Conservation (phyloP, 164 flowering plant species). For the Taxillus chinensis region DNA sequence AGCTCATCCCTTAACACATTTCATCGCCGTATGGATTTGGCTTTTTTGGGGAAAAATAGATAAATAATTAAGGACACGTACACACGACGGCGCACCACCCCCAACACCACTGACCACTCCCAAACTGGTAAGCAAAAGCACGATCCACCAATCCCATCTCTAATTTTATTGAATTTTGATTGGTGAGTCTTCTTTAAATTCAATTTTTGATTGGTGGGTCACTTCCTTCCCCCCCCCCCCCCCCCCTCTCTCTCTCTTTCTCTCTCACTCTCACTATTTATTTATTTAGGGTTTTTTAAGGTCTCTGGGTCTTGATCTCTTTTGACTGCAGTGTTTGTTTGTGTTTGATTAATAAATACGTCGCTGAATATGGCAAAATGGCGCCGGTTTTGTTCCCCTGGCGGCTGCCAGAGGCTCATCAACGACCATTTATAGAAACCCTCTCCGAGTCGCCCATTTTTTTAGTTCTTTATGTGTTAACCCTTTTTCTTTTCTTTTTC, state of each 20-base stretch:
- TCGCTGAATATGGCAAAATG: constrained; percentile 20
- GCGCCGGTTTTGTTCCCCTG: constrained; percentile 1
- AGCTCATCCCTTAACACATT: neutral
- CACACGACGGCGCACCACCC: neutral
- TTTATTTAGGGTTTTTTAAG: too few relatives aligned
- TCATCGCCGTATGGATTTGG: too few relatives aligned
- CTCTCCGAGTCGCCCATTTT: neutral
- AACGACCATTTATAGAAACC: constrained; percentile 4
- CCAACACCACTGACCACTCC: neutral
- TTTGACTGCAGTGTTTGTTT: too few relatives aligned
- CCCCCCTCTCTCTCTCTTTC: too few relatives aligned
- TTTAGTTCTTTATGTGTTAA: neutral
- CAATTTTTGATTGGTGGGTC: neutral
- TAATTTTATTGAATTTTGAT: neutral
- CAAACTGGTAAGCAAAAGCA: neutral
- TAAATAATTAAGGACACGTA: too few relatives aligned
- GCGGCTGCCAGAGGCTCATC: neutral
- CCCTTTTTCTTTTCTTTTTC: neutral
- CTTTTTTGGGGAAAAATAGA: too few relatives aligned
- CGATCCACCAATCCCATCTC: neutral
- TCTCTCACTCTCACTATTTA: neutral
- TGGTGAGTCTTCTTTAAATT: too few relatives aligned
- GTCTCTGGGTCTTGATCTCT: too few relatives aligned
- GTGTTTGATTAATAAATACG: neutral
- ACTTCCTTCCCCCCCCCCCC: too few relatives aligned